A percentile compares a stretch with the other conserved stretches of the same genome.
Evolutionary conservation across 2,329 filamentous ascomycete genomes (phyloP).

Genomic region (Mariannaea elegans): DNA sequence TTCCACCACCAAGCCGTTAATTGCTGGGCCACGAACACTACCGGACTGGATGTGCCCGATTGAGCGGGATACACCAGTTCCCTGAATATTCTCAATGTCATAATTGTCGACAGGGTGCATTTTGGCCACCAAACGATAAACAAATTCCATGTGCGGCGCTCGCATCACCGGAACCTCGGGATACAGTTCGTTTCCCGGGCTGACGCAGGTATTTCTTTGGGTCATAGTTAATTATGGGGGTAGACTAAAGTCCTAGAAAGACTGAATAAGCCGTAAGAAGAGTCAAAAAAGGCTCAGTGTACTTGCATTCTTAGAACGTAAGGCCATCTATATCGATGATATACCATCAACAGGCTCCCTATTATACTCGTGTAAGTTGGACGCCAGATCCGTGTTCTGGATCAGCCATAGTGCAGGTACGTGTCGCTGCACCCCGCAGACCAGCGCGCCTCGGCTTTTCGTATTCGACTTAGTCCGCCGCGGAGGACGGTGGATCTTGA

Average conservation of each 20-base stretch:
- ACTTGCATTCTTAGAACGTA: too few relatives aligned
- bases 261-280: too few relatives aligned
- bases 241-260: too few relatives aligned
- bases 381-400: too few relatives aligned
- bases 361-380: too few relatives aligned
- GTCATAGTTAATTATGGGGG: too few relatives aligned
- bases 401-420: too few relatives aligned
- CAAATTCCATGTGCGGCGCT: constrained; percentile 4
- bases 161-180: constrained; percentile 4
- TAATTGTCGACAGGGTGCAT: constrained; percentile 14
- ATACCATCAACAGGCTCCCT: too few relatives aligned
- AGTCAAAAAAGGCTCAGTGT: too few relatives aligned
- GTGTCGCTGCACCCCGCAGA: not conserved
- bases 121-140: constrained; percentile 5
- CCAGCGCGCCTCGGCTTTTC: not conserved
- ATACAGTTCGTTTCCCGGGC: constrained; percentile 7
- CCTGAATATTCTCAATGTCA: constrained; percentile 8
- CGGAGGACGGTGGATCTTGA: too few relatives aligned
- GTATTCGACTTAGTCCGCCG: not conserved
- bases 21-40: not conserved
- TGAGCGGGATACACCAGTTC: constrained; percentile 5
- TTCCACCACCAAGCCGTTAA: constrained; percentile 6
- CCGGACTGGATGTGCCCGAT: constrained; percentile 10
- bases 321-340: too few relatives aligned
- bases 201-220: too few relatives aligned